These are phyloP conservation scores for Apophysomyces ossiformis DNA, from an alignment of 371 early-diverging fungal species.

Conservation along the genomic window DNA sequence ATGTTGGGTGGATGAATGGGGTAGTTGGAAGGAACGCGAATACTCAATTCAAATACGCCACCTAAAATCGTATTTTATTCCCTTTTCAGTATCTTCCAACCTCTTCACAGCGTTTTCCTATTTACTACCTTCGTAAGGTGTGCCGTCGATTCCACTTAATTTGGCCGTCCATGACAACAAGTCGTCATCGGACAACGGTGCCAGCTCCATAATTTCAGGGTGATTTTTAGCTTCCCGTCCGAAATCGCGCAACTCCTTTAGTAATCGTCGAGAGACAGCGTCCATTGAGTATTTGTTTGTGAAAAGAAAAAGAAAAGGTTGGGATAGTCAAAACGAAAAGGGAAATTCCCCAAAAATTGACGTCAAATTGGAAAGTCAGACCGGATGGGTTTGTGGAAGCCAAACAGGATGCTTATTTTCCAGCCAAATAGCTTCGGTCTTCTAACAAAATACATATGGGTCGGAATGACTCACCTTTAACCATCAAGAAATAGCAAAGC, in stretches of 20 bases:
- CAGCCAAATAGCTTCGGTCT: no score
- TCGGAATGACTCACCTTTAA: no score
- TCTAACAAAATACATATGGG: no score
- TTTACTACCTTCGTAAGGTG: slow-evolving; percentile 79
- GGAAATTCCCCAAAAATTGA: slow-evolving; percentile 13
- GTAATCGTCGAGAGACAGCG: slow-evolving; percentile 62
- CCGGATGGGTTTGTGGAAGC: not conserved
- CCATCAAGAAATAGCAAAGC: no score
- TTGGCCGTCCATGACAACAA: slow-evolving; percentile 89
- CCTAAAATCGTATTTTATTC: slow-evolving; percentile 34
- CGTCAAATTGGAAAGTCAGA: slow-evolving; percentile 8
- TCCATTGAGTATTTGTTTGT: slow-evolving; percentile 32
- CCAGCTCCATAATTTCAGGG: slow-evolving; percentile 63
- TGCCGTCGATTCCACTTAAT: slow-evolving; percentile 79
- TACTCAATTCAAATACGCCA: slow-evolving; percentile 62
- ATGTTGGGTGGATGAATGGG: slow-evolving; percentile 79
- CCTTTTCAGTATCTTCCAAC: not conserved
- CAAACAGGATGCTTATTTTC: no score
- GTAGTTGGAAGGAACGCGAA: slow-evolving; percentile 65
- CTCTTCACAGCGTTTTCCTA: no score
- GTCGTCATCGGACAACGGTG: slow-evolving; percentile 77
- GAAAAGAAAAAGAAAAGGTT: not conserved
- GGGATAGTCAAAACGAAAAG: not conserved
- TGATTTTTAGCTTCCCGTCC: slow-evolving; percentile 54
- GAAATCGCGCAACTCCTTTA: slow-evolving; percentile 67